Evolutionary conservation across 1,284 basidiomycete genomes (phyloP), one percentile per base, ranked within the genome.

Genomic region (Papiliotrema laurentii): DNA sequence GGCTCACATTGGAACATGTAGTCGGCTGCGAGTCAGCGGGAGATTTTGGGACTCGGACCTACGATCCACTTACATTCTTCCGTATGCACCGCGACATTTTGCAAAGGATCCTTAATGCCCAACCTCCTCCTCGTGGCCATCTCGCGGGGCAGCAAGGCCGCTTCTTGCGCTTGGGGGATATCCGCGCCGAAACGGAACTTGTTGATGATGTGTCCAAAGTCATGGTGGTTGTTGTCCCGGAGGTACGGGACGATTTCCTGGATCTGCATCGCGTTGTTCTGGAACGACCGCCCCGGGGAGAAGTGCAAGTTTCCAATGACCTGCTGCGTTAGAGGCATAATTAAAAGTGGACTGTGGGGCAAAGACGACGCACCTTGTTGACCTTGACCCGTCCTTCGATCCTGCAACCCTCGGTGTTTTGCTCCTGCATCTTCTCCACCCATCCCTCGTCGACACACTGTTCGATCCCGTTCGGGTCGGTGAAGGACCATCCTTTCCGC

Each of bases 401-500:
- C 69, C 91, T 92, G 77, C 96, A 99, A 0, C 96, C 96, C 66
- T 99, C 96, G 42, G 83, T 81, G 34, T 88, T 84, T 73, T 97
- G 94, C 48, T 91, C 87, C 71, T 85, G 85, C 60, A 99, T 82
- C 72, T 89, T 92, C 14, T 94, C 90, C 18, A 89, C 83, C 94
- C 94, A 98, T 41, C 89, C 87, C 76, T 99, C 96, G 57, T 86
- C 77, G 43, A 87, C 83, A 72, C 96, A 99, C 88, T 96, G 92
- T 64, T 97, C 92, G 59, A 99, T 87, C 2, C 83, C 79, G 58
- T 96, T 87, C 14, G 96, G 96, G 66, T 87, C 86, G 57, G 78
- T 75, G 73, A 98, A 98, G 67, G 86, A 91, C 96, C 96, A 99
- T 14, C 94, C 94, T 61, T 86, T 84, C 65, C 86, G 83, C 41